Percentiles rank a stretch among this genome's conserved stretches.
Evolutionary conservation across 139 green algal genomes (phyloP).

Genomic region (Gonium pectorale): DNA sequence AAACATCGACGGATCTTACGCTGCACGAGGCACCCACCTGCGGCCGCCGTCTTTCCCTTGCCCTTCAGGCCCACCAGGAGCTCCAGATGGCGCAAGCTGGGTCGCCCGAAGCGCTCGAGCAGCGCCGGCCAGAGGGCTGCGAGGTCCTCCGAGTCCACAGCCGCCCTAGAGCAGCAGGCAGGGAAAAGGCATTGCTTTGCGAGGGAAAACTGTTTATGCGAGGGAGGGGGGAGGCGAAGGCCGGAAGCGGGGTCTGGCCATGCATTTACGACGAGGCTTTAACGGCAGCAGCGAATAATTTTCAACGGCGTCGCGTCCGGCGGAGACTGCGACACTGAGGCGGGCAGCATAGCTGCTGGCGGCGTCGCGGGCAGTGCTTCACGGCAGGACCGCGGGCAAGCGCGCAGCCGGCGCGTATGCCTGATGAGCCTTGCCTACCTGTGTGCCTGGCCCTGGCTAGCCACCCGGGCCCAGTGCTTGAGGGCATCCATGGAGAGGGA

Average conservation of each 20-base stretch:
- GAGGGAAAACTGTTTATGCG: background rate
- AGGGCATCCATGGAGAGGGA: slow-evolving; percentile 17
- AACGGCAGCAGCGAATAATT: background rate
- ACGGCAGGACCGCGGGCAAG: background rate
- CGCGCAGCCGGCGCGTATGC: background rate
- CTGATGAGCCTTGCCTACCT: background rate
- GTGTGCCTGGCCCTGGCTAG: slow-evolving; percentile 11
- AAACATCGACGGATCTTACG: no score
- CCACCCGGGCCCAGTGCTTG: slow-evolving; percentile 24
- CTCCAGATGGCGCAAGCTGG: background rate
- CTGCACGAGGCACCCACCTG: background rate
- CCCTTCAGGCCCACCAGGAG: background rate
- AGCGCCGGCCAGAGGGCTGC: slow-evolving; percentile 1
- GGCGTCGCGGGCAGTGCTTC: no score
- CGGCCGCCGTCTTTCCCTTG: background rate
- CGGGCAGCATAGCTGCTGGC: background rate
- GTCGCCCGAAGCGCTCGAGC: background rate
- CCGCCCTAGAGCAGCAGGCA: background rate
- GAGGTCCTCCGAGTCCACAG: slow-evolving; percentile 4
- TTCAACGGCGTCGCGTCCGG: background rate
- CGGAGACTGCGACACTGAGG: background rate
- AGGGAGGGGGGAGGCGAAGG: background rate
- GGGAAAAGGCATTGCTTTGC: background rate
- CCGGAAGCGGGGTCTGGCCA: no score
- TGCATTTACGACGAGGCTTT: background rate